Base-by-base conservation (phyloP, 1,284 basidiomycete genomes). In the Grifola frondosa region DNA sequence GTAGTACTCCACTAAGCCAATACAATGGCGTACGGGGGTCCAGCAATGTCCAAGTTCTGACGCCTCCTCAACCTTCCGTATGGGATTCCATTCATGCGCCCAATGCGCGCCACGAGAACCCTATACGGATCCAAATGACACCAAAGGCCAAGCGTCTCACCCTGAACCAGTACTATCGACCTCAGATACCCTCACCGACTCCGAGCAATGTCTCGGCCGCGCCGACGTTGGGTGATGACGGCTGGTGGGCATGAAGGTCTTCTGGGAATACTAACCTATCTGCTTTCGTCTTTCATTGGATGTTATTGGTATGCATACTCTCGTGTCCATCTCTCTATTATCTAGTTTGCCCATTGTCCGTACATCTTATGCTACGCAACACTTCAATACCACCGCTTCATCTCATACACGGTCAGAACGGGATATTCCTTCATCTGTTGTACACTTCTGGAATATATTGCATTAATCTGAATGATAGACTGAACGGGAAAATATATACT, bases 41-140 rank as follows among this genome's bases (percentile, higher is more conserved):
- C 30, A 55, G 46, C 42, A 48, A 53, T 30, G 50, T 56, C 19
- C 67, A 72, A 43, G 73, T 66, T 30, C 61, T 64, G 35, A 77
- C 80, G 3, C 75, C 77, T 3, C 73, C 75, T 1, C 66, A 71
- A 42, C 59, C 75, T 4, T 81, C 81, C 3, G 82, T 86, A 7
- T 79, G 79, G 74, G 81, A 87, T 54, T 88, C 86, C 0, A 84
- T 87, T 64, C 86, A 88, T 52, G 84, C 84, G 15, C 83, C 85
- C 12, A 34, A 49, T 15, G n/a, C n/a, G n/a, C n/a, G n/a, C n/a
- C 44, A 39, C 15, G 34, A 31, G 62, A 62, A 30, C 56, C 56
- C 46, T 46, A 62, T 48, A 1, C 33, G 42, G 15, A 30, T 53
- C 15, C 53, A 54, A 7, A 35, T 56, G 32, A 56, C 58, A 16